These are phyloP conservation scores for Thecaphora frezii DNA, from an alignment of 1,284 basidiomycete species.

Conservation along the genomic window DNA sequence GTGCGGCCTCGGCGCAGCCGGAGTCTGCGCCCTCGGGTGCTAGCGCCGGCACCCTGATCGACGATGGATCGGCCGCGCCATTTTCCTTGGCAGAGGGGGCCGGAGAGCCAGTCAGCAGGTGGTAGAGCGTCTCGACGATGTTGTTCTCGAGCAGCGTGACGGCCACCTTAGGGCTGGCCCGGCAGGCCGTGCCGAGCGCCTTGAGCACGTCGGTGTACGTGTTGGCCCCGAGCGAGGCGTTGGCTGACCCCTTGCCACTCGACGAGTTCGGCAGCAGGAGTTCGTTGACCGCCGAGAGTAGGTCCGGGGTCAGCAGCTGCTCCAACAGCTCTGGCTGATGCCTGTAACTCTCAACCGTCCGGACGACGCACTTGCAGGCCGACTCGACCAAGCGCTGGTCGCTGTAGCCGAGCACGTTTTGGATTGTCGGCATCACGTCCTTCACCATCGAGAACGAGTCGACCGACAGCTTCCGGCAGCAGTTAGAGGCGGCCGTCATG, in stretches of 20 bases:
- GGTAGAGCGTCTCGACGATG: slow-evolving; percentile 54
- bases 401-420: slow-evolving; percentile 49
- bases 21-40: neutral
- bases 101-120: slow-evolving; percentile 53
- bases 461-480: slow-evolving; percentile 49
- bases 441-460: slow-evolving; percentile 36
- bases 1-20: slow-evolving; percentile 9
- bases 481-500: slow-evolving; percentile 53
- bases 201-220: slow-evolving; percentile 53
- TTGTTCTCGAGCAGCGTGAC: slow-evolving; percentile 50
- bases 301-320: slow-evolving; percentile 35
- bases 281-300: slow-evolving; percentile 45
- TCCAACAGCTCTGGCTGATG: slow-evolving; percentile 46
- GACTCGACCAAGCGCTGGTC: slow-evolving; percentile 55
- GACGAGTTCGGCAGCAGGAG: slow-evolving; percentile 42
- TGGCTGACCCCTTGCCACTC: slow-evolving; percentile 7
- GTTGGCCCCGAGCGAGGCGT: slow-evolving; percentile 36
- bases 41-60: neutral
- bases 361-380: slow-evolving; percentile 54
- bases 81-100: slow-evolving; percentile 30
- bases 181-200: slow-evolving; percentile 46
- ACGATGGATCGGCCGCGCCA: slow-evolving; percentile 5
- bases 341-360: slow-evolving; percentile 46
- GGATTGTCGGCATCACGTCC: slow-evolving; percentile 53
- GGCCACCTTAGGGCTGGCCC: slow-evolving; percentile 42